A percentile compares a stretch with the other conserved stretches of the same genome.
Evolutionary conservation across 2,329 filamentous ascomycete species (phyloP).

Genomic region (Cordyceps pruinosa): DNA sequence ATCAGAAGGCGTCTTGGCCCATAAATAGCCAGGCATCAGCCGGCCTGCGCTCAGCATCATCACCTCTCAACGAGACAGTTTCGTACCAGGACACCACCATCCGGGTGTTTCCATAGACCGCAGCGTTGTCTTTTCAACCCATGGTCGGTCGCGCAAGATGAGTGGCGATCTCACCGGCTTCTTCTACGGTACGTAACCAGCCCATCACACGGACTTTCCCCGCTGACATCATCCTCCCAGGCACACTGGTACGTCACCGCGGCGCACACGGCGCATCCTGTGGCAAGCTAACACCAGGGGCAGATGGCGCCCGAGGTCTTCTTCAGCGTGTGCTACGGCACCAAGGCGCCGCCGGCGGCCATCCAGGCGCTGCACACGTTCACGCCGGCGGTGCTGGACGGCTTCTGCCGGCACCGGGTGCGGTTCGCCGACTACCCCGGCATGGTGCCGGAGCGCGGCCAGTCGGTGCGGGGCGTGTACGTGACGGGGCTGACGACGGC

Average conservation of each 20-base stretch:
- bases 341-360: slow-evolving; percentile 39
- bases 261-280: not conserved
- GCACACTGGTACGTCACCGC: slow-evolving; percentile 27
- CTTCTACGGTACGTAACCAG: slow-evolving; percentile 46
- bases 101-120: not conserved
- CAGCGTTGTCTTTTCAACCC: not conserved
- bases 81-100: not conserved
- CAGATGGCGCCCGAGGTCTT: slow-evolving; percentile 83
- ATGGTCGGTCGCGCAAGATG: slow-evolving; percentile 23
- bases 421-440: slow-evolving; percentile 70
- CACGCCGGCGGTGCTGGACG: slow-evolving; percentile 67
- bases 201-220: not conserved
- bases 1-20: slow-evolving; percentile 1
- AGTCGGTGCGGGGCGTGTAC: slow-evolving; percentile 65
- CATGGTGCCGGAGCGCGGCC: slow-evolving; percentile 51
- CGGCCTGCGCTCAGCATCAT: not conserved
- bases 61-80: not conserved
- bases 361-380: slow-evolving; percentile 53
- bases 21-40: not conserved
- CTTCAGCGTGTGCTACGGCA: slow-evolving; percentile 72
- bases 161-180: slow-evolving; percentile 42
- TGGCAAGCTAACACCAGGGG: slow-evolving; percentile 11
- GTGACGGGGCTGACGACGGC: slow-evolving; percentile 71
- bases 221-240: slow-evolving; percentile 16
- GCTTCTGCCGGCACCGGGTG: slow-evolving; percentile 66